Conservation (phyloP, 768 basidiomycete genomes). For the Amanita phalloides region DNA sequence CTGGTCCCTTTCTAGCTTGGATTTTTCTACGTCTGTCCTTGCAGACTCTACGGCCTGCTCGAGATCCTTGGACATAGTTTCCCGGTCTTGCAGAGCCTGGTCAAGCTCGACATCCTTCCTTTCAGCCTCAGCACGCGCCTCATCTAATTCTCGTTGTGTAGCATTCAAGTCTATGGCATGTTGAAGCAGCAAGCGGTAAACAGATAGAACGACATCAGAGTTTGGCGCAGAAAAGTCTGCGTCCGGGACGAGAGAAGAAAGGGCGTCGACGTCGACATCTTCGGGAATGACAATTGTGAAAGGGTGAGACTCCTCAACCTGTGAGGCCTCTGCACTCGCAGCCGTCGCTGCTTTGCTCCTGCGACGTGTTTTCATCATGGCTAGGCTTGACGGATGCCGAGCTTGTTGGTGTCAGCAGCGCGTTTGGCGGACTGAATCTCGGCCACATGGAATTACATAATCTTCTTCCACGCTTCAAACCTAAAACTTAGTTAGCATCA, state of each 20-base stretch:
- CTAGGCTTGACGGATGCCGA: constrained; percentile 11
- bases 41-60: constrained; percentile 39
- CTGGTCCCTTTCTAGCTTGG: constrained; percentile 54
- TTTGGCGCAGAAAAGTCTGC: constrained; percentile 43
- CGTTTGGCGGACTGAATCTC: constrained; percentile 10
- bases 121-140: constrained; percentile 52
- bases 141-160: constrained; percentile 56
- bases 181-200: constrained; percentile 53
- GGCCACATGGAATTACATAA: constrained; percentile 22
- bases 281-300: constrained; percentile 43
- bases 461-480: constrained; percentile 17
- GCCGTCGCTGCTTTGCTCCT: constrained; percentile 46
- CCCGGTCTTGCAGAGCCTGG: constrained; percentile 73
- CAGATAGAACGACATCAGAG: constrained; percentile 44
- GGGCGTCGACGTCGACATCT: constrained; percentile 54
- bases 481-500: constrained; percentile 25
- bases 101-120: constrained; percentile 77
- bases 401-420: constrained; percentile 24
- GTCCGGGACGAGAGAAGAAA: constrained; percentile 54
- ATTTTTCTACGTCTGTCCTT: constrained; percentile 42
- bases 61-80: constrained; percentile 46
- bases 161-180: constrained; percentile 47
- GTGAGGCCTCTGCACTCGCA: constrained; percentile 16
- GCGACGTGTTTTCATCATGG: constrained; percentile 45
- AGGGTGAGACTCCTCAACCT: constrained; percentile 22